A percentile compares a stretch with the other conserved stretches of the same genome.
Evolutionary conservation across 2,329 filamentous ascomycete species (phyloP).

Genomic region (Penicillium verrucosum): DNA sequence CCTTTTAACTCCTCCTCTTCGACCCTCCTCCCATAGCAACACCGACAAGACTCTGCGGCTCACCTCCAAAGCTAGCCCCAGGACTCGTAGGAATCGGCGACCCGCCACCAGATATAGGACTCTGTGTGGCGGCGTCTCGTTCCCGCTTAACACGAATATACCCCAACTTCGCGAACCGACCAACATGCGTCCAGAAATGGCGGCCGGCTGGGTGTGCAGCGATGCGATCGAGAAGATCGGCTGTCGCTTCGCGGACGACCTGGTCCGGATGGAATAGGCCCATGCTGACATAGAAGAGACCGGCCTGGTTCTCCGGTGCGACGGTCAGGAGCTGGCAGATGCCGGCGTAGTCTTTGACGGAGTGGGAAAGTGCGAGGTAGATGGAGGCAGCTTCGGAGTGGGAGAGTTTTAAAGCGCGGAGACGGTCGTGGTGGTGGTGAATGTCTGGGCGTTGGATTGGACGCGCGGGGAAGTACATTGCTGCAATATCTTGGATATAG

Average conservation of each 20-base stretch:
- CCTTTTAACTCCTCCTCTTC: conserved; percentile 26
- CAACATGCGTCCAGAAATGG: conserved; percentile 86
- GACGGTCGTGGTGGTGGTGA: conserved; percentile 85
- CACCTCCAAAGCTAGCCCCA: conserved; percentile 26
- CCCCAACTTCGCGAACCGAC: conserved; percentile 82
- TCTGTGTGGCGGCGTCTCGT: conserved; percentile 35
- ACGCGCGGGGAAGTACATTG: conserved; percentile 38
- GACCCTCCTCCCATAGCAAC: conserved; percentile 33
- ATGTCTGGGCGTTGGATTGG: conserved; percentile 59
- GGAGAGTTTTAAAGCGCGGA: conserved; percentile 76
- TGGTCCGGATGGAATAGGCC: conserved; percentile 87
- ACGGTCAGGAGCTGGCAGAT: conserved; percentile 80
- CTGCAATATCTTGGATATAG: conserved; percentile 71
- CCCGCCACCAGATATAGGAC: conserved; percentile 22
- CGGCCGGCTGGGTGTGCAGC: conserved; percentile 83
- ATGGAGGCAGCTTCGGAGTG: conserved; percentile 76
- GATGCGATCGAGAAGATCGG: conserved; percentile 77
- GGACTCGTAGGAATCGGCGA: conserved; percentile 12
- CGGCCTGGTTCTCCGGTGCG: conserved; percentile 79
- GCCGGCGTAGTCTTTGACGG: conserved; percentile 76
- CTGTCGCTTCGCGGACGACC: conserved; percentile 72
- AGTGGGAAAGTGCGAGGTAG: conserved; percentile 74
- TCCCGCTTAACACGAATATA: conserved; percentile 75
- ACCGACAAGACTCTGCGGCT: conserved; percentile 37
- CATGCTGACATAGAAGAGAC: conserved; percentile 84